Evolutionary conservation across 768 basidiomycete species (phyloP).

Genomic region (Phanerochaete carnosa): DNA sequence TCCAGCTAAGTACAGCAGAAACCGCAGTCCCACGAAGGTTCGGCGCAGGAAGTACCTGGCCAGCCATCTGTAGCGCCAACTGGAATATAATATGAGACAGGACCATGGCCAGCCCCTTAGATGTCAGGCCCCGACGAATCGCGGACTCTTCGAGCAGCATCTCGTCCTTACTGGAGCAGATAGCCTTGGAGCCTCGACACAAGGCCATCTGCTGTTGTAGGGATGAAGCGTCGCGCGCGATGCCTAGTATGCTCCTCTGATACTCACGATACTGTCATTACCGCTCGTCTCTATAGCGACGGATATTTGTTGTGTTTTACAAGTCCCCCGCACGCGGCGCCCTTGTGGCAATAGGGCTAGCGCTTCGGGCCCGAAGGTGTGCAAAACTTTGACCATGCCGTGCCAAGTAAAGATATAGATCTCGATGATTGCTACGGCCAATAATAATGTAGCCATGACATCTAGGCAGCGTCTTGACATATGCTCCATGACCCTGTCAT

Average conservation of each 20-base stretch:
- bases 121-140: not conserved
- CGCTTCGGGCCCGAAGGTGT: not conserved
- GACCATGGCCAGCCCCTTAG: not conserved
- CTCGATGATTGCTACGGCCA: not conserved
- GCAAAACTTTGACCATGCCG: not conserved
- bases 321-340: not conserved
- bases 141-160: not conserved
- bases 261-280: not conserved
- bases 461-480: too few species aligned
- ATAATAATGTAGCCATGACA: too few species aligned
- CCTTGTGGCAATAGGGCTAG: not conserved
- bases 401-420: not conserved
- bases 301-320: not conserved
- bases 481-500: too few species aligned
- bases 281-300: not conserved
- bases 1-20: not conserved
- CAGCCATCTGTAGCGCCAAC: not conserved
- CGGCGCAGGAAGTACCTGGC: not conserved
- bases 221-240: not conserved
- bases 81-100: not conserved
- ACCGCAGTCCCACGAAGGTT: not conserved
- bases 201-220: not conserved
- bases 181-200: not conserved
- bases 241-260: not conserved
- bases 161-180: not conserved